These are phyloP conservation scores for Dispira parvispora DNA, from an alignment of 192 early-diverging fungal genomes.

Conservation along the genomic window DNA sequence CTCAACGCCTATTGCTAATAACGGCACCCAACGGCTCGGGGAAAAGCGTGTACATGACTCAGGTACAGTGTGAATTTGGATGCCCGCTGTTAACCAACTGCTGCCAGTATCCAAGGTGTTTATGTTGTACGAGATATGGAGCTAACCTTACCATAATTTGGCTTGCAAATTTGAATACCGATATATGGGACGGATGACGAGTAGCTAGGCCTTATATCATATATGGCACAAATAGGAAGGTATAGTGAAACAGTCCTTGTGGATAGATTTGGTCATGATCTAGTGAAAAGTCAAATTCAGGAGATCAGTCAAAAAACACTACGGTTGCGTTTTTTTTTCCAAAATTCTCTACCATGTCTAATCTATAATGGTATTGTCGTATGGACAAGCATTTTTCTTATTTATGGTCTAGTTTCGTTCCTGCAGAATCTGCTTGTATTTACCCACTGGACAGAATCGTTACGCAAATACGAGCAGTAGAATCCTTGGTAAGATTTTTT, in stretches of 20 bases:
- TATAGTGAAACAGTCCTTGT: neutral
- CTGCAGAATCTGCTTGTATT: neutral
- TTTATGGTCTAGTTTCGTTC: neutral
- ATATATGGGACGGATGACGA: too few species aligned
- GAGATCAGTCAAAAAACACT: neutral
- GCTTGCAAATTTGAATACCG: too few species aligned
- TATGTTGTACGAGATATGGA: neutral
- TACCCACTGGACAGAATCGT: neutral
- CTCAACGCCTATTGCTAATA: neutral
- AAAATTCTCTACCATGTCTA: neutral
- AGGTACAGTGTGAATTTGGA: neutral
- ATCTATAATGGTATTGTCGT: neutral
- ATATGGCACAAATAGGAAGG: constrained; percentile 6
- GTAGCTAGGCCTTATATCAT: neutral
- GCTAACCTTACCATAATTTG: neutral
- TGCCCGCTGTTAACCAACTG: neutral
- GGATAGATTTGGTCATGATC: too few species aligned
- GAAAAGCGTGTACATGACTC: constrained; percentile 2
- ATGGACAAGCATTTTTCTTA: neutral
- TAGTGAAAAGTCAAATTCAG: neutral
- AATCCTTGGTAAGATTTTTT: neutral
- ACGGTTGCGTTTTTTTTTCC: neutral
- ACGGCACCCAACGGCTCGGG: constrained; percentile 2
- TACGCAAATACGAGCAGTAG: neutral
- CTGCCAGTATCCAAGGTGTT: neutral